phyloP scores from a whole-genome alignment of 2,329 filamentous ascomycete species.

The Neonectria coccinea region DNA sequence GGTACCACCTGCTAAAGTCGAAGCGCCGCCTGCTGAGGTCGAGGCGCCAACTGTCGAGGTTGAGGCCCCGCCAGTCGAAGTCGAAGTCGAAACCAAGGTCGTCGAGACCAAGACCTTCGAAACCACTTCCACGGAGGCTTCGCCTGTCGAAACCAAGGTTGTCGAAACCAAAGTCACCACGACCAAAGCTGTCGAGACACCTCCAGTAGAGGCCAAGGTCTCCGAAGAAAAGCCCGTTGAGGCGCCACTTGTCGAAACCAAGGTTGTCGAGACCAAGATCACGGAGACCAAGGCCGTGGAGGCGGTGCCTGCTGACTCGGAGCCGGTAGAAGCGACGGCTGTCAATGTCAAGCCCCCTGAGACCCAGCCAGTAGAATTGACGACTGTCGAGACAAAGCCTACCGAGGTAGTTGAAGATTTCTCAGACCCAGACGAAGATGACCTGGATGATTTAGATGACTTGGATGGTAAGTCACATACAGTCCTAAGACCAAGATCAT shows the following conservation, averaged over 20 bases:
- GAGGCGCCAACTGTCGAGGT: background rate
- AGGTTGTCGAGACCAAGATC: slow-evolving; percentile 5
- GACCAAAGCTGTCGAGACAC: background rate
- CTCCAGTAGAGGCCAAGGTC: slow-evolving; percentile 2
- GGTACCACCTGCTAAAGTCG: background rate
- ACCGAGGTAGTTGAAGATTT: slow-evolving; percentile 63
- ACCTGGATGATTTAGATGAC: slow-evolving; percentile 92
- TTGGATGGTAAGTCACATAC: slow-evolving; percentile 74
- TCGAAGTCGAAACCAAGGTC: background rate
- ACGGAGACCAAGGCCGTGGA: slow-evolving; percentile 8
- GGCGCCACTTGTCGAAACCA: background rate
- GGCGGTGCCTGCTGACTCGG: background rate
- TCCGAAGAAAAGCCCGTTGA: background rate
- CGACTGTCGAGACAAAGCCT: background rate
- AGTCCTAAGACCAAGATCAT: background rate
- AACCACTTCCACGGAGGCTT: background rate
- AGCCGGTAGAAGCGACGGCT: background rate
- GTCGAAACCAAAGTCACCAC: background rate
- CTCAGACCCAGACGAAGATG: slow-evolving; percentile 92
- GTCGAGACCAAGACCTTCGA: background rate
- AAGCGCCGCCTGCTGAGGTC: background rate
- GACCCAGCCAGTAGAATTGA: slow-evolving; percentile 5
- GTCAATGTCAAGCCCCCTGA: slow-evolving; percentile 13
- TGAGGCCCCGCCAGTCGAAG: slow-evolving; percentile 3
- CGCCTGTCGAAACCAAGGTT: slow-evolving; percentile 7